Base-by-base conservation (phyloP, 345 rosid genomes). In the Melastoma malabathricum region DNA sequence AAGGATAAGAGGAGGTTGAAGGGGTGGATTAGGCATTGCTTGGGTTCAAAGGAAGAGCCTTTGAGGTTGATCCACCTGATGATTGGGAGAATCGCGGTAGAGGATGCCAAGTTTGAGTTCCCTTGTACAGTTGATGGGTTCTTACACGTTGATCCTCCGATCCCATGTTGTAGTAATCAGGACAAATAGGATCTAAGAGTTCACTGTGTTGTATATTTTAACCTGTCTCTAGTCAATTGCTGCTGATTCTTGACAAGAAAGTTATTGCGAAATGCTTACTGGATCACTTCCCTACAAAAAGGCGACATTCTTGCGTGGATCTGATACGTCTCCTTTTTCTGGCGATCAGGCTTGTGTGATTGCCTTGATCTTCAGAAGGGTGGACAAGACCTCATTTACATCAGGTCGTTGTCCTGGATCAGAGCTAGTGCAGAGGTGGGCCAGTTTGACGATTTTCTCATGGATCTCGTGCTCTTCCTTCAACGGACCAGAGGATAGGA, bases 331-430 rank as follows among this genome's bases (percentile, higher is more conserved):
- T 15, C 17, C 22, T 16, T n/a, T 18, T 16, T 22, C 18, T 13
- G 8, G 43, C 18, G 13, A 17, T 51, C 45, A 2, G 20, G 19
- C 48, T 27, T 9, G 20, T 10, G 12, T 34, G 41, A 34, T 8
- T 34, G 41, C 57, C 60, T 43, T 44, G 15, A 83, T 51, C 64
- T 81, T 85, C 57, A 54, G 10, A 18, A 89, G 79, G 51, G 48
- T 64, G 17, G 80, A 50, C 63, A 79, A 41, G 15, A 85, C 86
- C 61, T 74, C 77, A 15, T 77, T 77, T 75, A 83, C 68, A 56
- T 64, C 49, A 0, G 88, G 84, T 41, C 94, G 67, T 56, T 77
- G 76, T 45, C 78, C 83, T 5, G 97, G 97, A 56, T 76, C 67
- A 10, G 76, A 54, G 44, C 51, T 61, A 61, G 93, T 75, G 41